Percentiles rank a stretch among this genome's conserved stretches.
These are phyloP conservation scores for Stemphylium beticola DNA, from an alignment of 2,329 filamentous ascomycete species.

Conservation along the genomic window DNA sequence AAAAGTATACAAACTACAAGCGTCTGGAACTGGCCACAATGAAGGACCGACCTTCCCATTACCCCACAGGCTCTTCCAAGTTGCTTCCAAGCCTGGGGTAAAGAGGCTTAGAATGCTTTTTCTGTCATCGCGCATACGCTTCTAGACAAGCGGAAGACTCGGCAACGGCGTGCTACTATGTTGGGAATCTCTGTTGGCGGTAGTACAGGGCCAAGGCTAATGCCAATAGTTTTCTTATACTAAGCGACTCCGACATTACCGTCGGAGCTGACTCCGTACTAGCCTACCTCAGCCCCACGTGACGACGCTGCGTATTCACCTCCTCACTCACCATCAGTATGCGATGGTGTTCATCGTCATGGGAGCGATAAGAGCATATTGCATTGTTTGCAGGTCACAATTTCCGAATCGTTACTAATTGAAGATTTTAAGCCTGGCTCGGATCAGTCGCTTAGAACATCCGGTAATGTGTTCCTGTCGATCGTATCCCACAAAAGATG, in stretches of 20 bases:
- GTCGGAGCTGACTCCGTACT: conserved; percentile 3
- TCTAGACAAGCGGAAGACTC: conserved; percentile 7
- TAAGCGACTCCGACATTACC: conserved; percentile 2
- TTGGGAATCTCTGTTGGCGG: not conserved
- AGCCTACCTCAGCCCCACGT: not conserved
- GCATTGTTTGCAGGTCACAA: no score
- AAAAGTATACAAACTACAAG: not conserved
- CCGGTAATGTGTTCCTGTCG: conserved; percentile 4
- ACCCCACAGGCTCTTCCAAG: not conserved
- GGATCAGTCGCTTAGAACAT: not conserved
- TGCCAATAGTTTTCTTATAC: conserved; percentile 8
- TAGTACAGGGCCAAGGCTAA: not conserved
- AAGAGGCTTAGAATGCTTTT: conserved; percentile 1
- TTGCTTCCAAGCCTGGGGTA: conserved; percentile 7
- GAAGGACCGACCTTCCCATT: not conserved
- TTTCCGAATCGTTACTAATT: not conserved
- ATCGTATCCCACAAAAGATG: conserved; percentile 8
- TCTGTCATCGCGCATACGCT: conserved; percentile 1
- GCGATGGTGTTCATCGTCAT: not conserved
- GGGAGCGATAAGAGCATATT: not conserved
- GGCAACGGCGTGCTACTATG: conserved; percentile 15
- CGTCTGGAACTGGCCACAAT: not conserved
- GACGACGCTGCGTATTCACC: not conserved
- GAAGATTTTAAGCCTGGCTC: not conserved
- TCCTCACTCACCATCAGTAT: not conserved